These are phyloP conservation scores for Trichoderma brevicompactum DNA, from an alignment of 2,329 filamentous ascomycete genomes.

Conservation along the genomic window DNA sequence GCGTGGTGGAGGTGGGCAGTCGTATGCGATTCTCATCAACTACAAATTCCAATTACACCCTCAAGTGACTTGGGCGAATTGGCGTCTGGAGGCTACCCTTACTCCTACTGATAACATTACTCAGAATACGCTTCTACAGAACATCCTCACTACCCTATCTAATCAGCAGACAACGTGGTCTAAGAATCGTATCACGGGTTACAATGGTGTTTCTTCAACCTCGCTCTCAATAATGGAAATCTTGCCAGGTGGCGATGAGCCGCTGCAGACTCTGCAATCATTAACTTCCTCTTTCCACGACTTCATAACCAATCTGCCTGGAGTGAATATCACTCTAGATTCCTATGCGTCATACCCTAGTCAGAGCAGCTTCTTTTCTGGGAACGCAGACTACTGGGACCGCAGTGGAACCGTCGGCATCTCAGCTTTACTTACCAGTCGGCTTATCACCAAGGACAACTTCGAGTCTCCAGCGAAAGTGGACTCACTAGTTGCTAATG, in stretches of 20 bases:
- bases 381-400: not conserved
- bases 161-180: conserved; percentile 1
- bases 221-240: conserved; percentile 13
- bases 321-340: conserved; percentile 15
- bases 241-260: conserved; percentile 8
- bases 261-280: not conserved
- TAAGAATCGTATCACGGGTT: conserved; percentile 1
- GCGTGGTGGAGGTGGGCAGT: conserved; percentile 52
- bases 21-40: conserved; percentile 10
- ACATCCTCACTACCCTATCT: conserved; percentile 5
- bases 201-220: not conserved
- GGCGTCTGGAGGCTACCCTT: conserved; percentile 14
- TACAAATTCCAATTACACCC: conserved; percentile 26
- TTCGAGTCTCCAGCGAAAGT: not conserved
- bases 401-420: not conserved
- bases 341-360: not conserved
- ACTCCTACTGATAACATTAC: conserved; percentile 30
- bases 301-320: not conserved
- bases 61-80: conserved; percentile 5
- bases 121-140: not conserved
- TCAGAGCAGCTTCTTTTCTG: conserved; percentile 5
- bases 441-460: conserved; percentile 18
- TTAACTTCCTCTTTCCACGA: conserved; percentile 4
- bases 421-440: conserved; percentile 1
- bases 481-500: not conserved